Percentiles rank a stretch among this genome's conserved stretches.
Conservation (phyloP, 2,329 filamentous ascomycete genomes). For the Penicillium brasilianum region DNA sequence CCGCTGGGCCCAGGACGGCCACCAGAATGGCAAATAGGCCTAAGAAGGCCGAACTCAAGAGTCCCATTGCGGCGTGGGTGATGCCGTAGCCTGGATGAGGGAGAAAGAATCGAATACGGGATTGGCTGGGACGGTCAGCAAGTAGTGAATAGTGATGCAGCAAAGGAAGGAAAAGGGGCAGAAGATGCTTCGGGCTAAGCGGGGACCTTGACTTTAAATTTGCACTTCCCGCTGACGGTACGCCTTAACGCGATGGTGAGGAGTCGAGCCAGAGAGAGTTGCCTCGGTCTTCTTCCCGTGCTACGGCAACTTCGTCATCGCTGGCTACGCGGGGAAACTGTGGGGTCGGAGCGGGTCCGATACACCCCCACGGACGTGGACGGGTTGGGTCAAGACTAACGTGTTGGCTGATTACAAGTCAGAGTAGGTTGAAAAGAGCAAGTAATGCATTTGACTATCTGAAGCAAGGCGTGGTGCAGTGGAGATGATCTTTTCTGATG, state of each 20-base stretch:
- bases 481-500: background rate
- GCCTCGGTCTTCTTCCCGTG: background rate
- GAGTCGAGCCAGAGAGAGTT: background rate
- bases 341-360: conserved; percentile 6
- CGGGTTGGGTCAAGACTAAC: background rate
- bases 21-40: conserved; percentile 28
- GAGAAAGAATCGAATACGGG: background rate
- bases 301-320: background rate
- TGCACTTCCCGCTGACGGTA: no score
- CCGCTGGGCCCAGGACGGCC: conserved; percentile 27
- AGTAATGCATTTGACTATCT: conserved; percentile 26
- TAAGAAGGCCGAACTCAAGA: conserved; percentile 24
- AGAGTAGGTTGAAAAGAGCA: conserved; percentile 1
- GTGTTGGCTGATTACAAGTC: background rate
- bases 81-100: background rate
- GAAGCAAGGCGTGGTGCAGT: conserved; percentile 10
- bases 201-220: no score
- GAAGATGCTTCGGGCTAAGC: no score
- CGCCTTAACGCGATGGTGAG: background rate
- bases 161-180: background rate
- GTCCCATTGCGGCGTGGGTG: conserved; percentile 25
- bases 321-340: background rate
- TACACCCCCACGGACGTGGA: background rate
- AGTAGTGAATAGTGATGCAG: background rate
- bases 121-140: background rate